Conservation (phyloP, 108 stramenopile species). For the Pseudonitzschia multiseries region DNA sequence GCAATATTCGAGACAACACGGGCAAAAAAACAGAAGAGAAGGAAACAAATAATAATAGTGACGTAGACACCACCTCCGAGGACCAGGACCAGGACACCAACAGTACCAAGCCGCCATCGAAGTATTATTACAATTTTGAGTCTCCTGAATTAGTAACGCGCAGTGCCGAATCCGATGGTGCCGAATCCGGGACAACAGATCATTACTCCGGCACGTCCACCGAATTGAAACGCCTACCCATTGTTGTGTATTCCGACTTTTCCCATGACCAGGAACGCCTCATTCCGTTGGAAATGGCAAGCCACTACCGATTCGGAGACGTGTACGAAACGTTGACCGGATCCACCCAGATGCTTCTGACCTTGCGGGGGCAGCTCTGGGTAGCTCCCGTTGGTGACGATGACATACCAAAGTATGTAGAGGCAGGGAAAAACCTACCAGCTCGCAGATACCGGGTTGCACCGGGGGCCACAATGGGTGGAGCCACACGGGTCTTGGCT, state of each 20-base stretch:
- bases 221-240: slow-evolving; percentile 39
- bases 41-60: not conserved
- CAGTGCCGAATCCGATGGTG: not conserved
- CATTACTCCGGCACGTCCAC: slow-evolving; percentile 25
- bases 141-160: slow-evolving; percentile 22
- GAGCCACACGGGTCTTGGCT: slow-evolving; percentile 49
- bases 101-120: slow-evolving; percentile 15
- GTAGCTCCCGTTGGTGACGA: slow-evolving; percentile 48
- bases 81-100: too few relatives aligned
- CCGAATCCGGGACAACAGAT: too few relatives aligned
- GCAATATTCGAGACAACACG: too few relatives aligned
- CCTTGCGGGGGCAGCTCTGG: slow-evolving; percentile 63
- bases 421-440: slow-evolving; percentile 58
- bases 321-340: slow-evolving; percentile 51
- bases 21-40: too few relatives aligned
- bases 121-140: slow-evolving; percentile 31
- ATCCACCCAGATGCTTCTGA: slow-evolving; percentile 42
- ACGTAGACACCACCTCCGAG: not conserved
- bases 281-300: slow-evolving; percentile 35
- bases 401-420: slow-evolving; percentile 31
- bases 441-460: slow-evolving; percentile 60
- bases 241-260: slow-evolving; percentile 73
- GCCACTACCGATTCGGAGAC: slow-evolving; percentile 40
- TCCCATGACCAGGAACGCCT: slow-evolving; percentile 60
- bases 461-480: slow-evolving; percentile 59